Evolutionary conservation across 1,139 yeast species (phyloP), one percentile per base, ranked within the genome.

Genomic region (Lodderomyces pseudojiufengensis): DNA sequence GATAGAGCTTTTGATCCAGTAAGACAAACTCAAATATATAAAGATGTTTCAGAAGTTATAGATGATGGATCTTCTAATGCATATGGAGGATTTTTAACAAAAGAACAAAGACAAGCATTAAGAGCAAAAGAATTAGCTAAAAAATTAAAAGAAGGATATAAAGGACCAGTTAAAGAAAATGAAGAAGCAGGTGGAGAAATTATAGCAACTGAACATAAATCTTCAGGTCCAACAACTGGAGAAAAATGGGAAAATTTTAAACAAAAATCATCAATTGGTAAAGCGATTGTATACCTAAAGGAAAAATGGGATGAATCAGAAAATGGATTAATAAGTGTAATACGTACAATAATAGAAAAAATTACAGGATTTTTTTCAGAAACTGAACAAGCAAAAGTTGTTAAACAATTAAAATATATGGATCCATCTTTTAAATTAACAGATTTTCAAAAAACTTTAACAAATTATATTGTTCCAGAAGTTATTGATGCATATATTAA

Each of bases 391-490:
- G 97, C 96, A 23, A 83, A 84, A 59, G 98, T 90, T 20, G 72
- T 86, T 45, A 81, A 84, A 48, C 80, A 84, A 58, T 87, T 94
- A 66, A 84, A 79, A 63, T 76, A 80, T 55, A 81, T 92, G 76
- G 99, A 94, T 61, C 96, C 98, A 36, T 69, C 77, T 25, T 94
- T 92, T 70, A 80, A 79, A 47, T 74, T 78, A 49, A 92, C 88
- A 40, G 80, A 76, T 46, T 92, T 94, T 68, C 78, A 84, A 49
- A 78, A 75, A 50, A 92, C 94, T 41, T 73, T 92, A 51, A 84
- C 97, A 54, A 92, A 87, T 55, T 94, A 83, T 61, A 87, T 94
- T 47, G 80, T 94, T 33, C 98, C 99, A 8, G 99, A 94, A 61
- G 78, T 94, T 30, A 71, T 94, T 54, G 99, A 94, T 57, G 97